A percentile compares a stretch with the other conserved stretches of the same genome.
Conservation (phyloP, 129 eudicot genomes). For the Silybum marianum region DNA sequence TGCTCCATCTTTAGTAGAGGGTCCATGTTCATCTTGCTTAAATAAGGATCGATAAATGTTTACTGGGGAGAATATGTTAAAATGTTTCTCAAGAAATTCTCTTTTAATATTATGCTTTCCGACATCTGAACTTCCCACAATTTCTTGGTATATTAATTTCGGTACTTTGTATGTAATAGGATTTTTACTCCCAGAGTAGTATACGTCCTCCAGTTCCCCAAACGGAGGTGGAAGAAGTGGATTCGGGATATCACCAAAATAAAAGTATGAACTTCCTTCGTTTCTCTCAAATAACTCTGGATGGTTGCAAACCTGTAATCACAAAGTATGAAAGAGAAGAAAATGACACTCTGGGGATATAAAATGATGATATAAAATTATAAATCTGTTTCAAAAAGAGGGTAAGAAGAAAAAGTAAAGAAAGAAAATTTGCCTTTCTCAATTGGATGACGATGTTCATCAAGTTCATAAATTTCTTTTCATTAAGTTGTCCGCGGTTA, state of each 20-base stretch:
- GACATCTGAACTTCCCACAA: constrained; percentile 38
- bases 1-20: constrained; percentile 45
- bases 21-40: constrained; percentile 31
- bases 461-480: constrained; percentile 75
- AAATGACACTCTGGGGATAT: constrained; percentile 13
- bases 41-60: constrained; percentile 60
- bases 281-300: constrained; percentile 99
- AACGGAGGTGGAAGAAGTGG: constrained; percentile 85
- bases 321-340: constrained; percentile 13
- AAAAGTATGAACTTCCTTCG: constrained; percentile 87
- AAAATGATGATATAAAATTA: constrained; percentile 1
- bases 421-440: constrained; percentile 60
- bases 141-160: constrained; percentile 73
- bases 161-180: constrained; percentile 87
- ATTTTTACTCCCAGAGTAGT: constrained; percentile 77
- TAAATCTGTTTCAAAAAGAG: background rate
- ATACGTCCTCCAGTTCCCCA: constrained; percentile 83
- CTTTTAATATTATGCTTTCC: constrained; percentile 42
- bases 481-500: constrained; percentile 85
- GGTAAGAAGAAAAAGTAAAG: background rate
- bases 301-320: constrained; percentile 92
- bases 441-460: constrained; percentile 99
- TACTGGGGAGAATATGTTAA: constrained; percentile 74
- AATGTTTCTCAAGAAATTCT: constrained; percentile 54
- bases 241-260: constrained; percentile 82